Percentiles rank a stretch among this genome's conserved stretches.
phyloP scores from a whole-genome alignment of 2,329 filamentous ascomycete genomes.

The Geoglossum cookeanum region DNA sequence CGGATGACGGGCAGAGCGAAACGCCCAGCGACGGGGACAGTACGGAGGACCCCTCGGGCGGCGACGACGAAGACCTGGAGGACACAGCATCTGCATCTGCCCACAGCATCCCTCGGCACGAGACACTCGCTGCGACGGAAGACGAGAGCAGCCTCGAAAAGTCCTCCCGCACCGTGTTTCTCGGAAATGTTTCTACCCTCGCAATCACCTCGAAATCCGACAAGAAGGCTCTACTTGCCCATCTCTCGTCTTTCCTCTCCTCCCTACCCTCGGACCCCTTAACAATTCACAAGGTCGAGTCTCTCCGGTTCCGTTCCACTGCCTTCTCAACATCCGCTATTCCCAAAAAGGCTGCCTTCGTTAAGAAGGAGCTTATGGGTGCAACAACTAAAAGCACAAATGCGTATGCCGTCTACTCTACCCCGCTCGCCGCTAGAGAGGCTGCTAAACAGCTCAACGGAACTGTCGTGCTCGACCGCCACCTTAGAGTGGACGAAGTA shows the following conservation, averaged over 20 bases:
- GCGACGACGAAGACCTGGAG: constrained; percentile 12
- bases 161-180: constrained; percentile 73
- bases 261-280: constrained; percentile 22
- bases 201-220: constrained; percentile 68
- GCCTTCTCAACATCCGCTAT: constrained; percentile 59
- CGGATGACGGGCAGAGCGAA: not conserved
- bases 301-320: constrained; percentile 82
- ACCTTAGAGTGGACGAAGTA: constrained; percentile 78
- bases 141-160: constrained; percentile 52
- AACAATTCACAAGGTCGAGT: constrained; percentile 57
- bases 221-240: constrained; percentile 56
- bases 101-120: constrained; percentile 14
- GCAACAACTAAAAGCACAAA: constrained; percentile 85
- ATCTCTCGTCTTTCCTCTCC: constrained; percentile 58
- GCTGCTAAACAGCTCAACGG: constrained; percentile 69
- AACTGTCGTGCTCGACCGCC: constrained; percentile 62
- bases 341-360: constrained; percentile 87
- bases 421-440: constrained; percentile 51
- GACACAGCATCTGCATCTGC: constrained; percentile 12
- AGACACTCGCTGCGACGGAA: constrained; percentile 17
- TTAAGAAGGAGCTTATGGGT: constrained; percentile 76
- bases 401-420: constrained; percentile 81
- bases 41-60: constrained; percentile 14
- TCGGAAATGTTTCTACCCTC: constrained; percentile 72
- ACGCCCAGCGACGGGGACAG: constrained; percentile 19